Evolutionary conservation across 306 rosid genomes (phyloP), one percentile per base, ranked within the genome.

Genomic region (Sphenostylis stenocarpa): DNA sequence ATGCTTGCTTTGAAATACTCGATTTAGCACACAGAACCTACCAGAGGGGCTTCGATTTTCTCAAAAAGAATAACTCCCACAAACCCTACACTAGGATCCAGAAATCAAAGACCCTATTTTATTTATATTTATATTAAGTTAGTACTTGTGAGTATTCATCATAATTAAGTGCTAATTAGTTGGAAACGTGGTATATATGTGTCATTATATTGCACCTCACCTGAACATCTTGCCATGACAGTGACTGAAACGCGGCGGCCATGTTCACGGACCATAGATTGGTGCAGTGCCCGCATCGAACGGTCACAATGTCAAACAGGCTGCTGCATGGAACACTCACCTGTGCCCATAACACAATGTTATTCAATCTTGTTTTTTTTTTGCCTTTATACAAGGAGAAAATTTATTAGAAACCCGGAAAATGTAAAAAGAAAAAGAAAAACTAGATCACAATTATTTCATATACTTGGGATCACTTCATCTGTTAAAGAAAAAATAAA

Each of bases 251-350:
- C 55, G 99, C 97, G 8, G 98, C 97, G 58, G 98, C 97, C 99
- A 96, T 96, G 83, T 96, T 96, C 73, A 96, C 98, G 74, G 99
- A 91, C 99, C 97, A 96, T n/a, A 96, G 87, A 89, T 96, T 96
- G 72, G 93, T 89, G 89, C 99, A 96, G 91, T 93, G 99, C 19
- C 99, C 99, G 71, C 99, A 96, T 87, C 99, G 92, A 80, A 96
- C 98, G 68, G 99, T 96, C 87, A 96, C 99, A 9, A 91, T 92
- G 86, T 96, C 99, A 72, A 89, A 84, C 55, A 96, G 78, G 84
- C 84, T 92, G 71, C 89, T 89, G 98, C 96, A 96, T 93, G 99
- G 99, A 88, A 96, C 99, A 78, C 99, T 96, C 88, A 96, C 99
- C 99, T 96, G 91, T 82, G 65, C 23, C 10, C 51, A 43, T 24